phyloP scores from a whole-genome alignment of 148 eudicot genomes.

The Agrostemma githago region DNA sequence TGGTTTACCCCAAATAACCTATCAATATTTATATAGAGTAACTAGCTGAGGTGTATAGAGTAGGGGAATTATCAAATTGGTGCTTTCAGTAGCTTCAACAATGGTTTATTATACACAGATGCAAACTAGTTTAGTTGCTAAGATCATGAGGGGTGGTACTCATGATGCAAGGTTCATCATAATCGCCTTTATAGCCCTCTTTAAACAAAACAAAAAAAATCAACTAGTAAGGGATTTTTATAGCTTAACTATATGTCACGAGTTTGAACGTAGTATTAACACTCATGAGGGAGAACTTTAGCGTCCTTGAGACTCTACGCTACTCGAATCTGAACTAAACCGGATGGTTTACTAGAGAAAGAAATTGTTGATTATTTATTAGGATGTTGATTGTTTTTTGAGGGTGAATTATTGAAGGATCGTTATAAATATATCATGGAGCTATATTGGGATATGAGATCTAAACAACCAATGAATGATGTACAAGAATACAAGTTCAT shows the following conservation, averaged over 20 bases:
- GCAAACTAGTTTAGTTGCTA: too few relatives aligned
- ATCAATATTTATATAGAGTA: neutral
- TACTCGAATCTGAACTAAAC: too few relatives aligned
- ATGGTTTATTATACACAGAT: conserved; percentile 5
- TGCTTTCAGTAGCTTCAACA: conserved; percentile 22
- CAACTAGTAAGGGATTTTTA: too few relatives aligned
- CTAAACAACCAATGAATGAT: conserved; percentile 22
- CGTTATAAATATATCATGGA: neutral
- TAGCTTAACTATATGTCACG: too few relatives aligned
- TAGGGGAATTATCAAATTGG: conserved; percentile 22
- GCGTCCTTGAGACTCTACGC: too few relatives aligned
- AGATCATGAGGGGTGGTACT: too few relatives aligned
- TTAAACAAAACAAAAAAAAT: too few relatives aligned
- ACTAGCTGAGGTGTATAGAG: conserved; percentile 21
- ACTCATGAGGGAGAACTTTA: too few relatives aligned
- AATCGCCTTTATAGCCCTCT: too few relatives aligned
- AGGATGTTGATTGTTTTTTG: conserved; percentile 16
- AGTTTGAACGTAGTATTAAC: too few relatives aligned
- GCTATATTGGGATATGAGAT: conserved; percentile 25
- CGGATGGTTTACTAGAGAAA: too few relatives aligned
- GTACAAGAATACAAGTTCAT: conserved; percentile 14
- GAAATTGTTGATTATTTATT: neutral
- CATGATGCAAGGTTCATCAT: too few relatives aligned
- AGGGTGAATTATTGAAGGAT: conserved; percentile 19
- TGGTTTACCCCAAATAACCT: conserved; percentile 20